Conservation (phyloP, 2,329 filamentous ascomycete genomes). For the Calonectria pteridis region DNA sequence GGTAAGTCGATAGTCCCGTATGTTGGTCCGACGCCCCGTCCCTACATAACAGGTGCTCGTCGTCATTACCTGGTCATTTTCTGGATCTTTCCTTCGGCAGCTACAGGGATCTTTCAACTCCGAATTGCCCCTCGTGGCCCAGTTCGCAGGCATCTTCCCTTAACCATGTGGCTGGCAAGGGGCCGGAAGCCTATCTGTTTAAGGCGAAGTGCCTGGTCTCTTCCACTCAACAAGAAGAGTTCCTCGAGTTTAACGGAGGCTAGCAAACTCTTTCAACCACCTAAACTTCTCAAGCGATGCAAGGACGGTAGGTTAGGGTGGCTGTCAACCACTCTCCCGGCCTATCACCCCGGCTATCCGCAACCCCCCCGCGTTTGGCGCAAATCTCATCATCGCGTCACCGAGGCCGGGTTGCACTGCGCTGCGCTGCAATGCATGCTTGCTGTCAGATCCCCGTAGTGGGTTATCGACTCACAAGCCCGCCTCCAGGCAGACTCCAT, state of each 20-base stretch:
- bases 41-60: not conserved
- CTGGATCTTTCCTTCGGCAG: slow-evolving; percentile 12
- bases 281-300: not conserved
- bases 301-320: not conserved
- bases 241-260: slow-evolving; percentile 4
- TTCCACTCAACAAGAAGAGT: not conserved
- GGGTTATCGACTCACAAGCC: slow-evolving; percentile 1
- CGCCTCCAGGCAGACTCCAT: not conserved
- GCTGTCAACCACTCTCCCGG: not conserved
- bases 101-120: slow-evolving; percentile 10
- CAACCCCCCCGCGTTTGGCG: slow-evolving; percentile 7
- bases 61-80: not conserved
- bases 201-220: not conserved
- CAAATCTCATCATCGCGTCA: not conserved
- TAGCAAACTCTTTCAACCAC: slow-evolving; percentile 4
- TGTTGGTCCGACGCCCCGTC: not conserved
- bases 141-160: slow-evolving; percentile 18
- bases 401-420: not conserved
- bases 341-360: not conserved
- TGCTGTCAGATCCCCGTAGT: not conserved
- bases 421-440: not conserved
- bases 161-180: slow-evolving; percentile 21
- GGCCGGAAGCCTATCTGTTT: slow-evolving; percentile 16
- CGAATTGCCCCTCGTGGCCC: slow-evolving; percentile 16
- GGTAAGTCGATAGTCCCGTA: slow-evolving; percentile 11